A percentile compares a stretch with the other conserved stretches of the same genome.
These are phyloP conservation scores for Aotearoamyces nothofagi DNA, from an alignment of 2,329 filamentous ascomycete species.

Conservation along the genomic window DNA sequence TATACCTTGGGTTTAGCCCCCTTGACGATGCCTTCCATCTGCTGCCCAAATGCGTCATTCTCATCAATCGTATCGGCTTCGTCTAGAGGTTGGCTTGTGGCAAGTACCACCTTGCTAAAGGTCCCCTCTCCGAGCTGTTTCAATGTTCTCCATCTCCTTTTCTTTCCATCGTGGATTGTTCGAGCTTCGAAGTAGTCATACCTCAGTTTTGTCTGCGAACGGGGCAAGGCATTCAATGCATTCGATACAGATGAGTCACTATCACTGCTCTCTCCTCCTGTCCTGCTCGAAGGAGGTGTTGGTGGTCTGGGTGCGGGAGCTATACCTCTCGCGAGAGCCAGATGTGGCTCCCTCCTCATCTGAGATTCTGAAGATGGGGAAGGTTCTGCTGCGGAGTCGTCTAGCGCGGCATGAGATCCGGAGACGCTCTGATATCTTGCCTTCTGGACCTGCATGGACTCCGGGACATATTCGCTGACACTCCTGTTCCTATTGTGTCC, in stretches of 20 bases:
- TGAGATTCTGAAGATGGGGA: conserved; percentile 33
- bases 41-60: conserved; percentile 16
- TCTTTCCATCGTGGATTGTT: conserved; percentile 51
- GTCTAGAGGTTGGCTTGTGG: conserved; percentile 56
- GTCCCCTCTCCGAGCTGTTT: conserved; percentile 80
- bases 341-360: conserved; percentile 64
- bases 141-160: conserved; percentile 64
- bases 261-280: conserved; percentile 31
- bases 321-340: conserved; percentile 66
- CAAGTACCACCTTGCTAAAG: conserved; percentile 87
- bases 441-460: conserved; percentile 50
- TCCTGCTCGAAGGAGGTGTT: conserved; percentile 73
- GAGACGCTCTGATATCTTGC: conserved; percentile 59
- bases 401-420: conserved; percentile 34
- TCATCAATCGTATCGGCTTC: conserved; percentile 26
- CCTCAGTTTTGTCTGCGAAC: conserved; percentile 21
- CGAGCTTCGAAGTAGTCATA: conserved; percentile 56
- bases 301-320: conserved; percentile 45
- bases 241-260: conserved; percentile 31
- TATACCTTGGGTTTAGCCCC: conserved; percentile 28
- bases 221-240: conserved; percentile 18
- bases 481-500: conserved; percentile 61
- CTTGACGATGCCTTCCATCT: conserved; percentile 14
- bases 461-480: conserved; percentile 75
- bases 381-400: conserved; percentile 26